Evolutionary conservation across 2,329 filamentous ascomycete genomes (phyloP).

Genomic region (Cucurbitaria berberidis): DNA sequence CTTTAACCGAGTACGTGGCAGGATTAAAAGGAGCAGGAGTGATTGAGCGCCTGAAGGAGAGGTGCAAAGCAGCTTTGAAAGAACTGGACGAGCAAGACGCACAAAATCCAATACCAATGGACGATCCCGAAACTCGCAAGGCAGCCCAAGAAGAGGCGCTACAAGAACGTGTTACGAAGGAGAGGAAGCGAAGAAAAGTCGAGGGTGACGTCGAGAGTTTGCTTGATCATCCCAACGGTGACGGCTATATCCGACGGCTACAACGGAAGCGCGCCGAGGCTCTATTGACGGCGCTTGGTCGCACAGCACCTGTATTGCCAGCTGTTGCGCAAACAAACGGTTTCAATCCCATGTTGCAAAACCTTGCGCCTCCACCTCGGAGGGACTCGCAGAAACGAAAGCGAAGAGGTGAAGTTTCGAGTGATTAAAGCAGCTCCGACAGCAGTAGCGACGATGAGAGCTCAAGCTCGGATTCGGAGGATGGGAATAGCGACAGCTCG

Average conservation of each 20-base stretch:
- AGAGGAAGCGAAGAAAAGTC: constrained; percentile 38
- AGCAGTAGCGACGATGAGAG: constrained; percentile 38
- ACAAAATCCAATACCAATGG: constrained; percentile 35
- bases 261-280: constrained; percentile 42
- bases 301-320: constrained; percentile 31
- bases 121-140: constrained; percentile 43
- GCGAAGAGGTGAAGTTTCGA: constrained; percentile 34
- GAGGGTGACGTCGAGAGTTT: constrained; percentile 40
- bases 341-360: constrained; percentile 23
- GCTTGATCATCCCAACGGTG: constrained; percentile 29
- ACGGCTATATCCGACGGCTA: constrained; percentile 43
- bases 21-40: constrained; percentile 79
- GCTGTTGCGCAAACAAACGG: constrained; percentile 14
- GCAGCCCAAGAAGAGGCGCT: constrained; percentile 47
- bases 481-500: constrained; percentile 17
- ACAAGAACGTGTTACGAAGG: constrained; percentile 40
- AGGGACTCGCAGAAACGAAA: constrained; percentile 36
- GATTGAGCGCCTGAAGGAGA: constrained; percentile 67
- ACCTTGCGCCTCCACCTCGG: constrained; percentile 16
- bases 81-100: constrained; percentile 53
- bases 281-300: constrained; percentile 38
- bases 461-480: constrained; percentile 30
- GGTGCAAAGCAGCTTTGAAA: constrained; percentile 67
- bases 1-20: constrained; percentile 77
- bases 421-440: constrained; percentile 38